Evolutionary conservation across 768 basidiomycete genomes (phyloP), one percentile per base, ranked within the genome.

Genomic region (Hydnum rufescens): DNA sequence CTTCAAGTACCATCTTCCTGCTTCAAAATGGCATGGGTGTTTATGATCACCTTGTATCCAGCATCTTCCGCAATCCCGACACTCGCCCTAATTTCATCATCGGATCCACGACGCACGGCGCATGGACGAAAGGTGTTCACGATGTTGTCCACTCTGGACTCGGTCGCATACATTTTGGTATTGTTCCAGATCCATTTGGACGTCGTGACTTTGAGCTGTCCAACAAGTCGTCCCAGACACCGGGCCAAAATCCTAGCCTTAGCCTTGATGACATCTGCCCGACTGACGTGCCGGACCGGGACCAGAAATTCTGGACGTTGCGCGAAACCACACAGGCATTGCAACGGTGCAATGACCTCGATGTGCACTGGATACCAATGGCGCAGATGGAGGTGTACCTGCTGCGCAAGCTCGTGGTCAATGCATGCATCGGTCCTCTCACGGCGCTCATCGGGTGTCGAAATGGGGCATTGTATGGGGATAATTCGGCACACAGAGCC

Each of bases 21-120:
- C 65, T 96, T 51, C 86, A 93, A 61, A 93, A 93, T 62, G 93
- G 93, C 25, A 84, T 95, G 78, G 93, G 89, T 6, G 67, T 92
- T 5, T 85, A 88, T 64, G 92, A 97, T 53, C 67, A 76, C 55
- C 71, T 95, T 47, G 63, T 86, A 18, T 60, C 66, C 4, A 59
- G 71, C 4, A 59, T 88, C 42, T 97, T 89, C 63, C 78, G 73
- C 19, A 81, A 89, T 62, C 73, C 78, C 23, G 63, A 70, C 31
- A 68, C 70, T 28, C 76, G 92, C 32, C 92, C 92, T 8, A 79
- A 84, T 59, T 88, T 97, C 62, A 74, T 97, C 57, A 66, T 93
- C 51, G 80, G 80, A 13, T 76, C 78, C 26, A 90, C 83, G 56
- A 82, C 78, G 1, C 88, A 93, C 58, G 84, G 86, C 2, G 80